Evolutionary conservation across 176 grass and related monocot species (phyloP).

Genomic region (Phoenix dactylifera): DNA sequence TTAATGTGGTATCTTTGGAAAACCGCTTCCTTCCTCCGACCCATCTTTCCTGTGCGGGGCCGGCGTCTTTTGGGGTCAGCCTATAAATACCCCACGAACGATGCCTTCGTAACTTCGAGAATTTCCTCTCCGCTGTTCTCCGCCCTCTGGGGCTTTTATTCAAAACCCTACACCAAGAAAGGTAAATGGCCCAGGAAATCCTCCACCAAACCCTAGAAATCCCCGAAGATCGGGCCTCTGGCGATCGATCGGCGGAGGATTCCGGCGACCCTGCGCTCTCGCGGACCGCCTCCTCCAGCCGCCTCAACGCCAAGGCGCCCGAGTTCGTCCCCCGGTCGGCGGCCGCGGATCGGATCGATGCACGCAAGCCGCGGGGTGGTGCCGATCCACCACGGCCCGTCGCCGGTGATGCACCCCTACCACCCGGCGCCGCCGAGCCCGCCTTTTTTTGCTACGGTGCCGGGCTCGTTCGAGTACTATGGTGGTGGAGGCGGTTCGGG

Average conservation of each 20-base stretch:
- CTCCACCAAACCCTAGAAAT: slow-evolving; percentile 31
- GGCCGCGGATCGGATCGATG: not conserved
- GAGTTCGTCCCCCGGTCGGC: slow-evolving; percentile 77
- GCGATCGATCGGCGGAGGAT: slow-evolving; percentile 4
- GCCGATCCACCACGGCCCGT: not conserved
- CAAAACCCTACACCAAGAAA: slow-evolving; percentile 39
- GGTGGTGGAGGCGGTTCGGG: not conserved
- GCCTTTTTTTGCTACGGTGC: not conserved
- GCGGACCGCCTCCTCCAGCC: slow-evolving; percentile 46
- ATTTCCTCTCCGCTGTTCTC: slow-evolving; percentile 12
- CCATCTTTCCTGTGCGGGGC: too few species aligned
- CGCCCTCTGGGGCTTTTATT: not conserved
- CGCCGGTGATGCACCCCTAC: slow-evolving; percentile 1
- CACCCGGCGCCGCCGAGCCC: slow-evolving; percentile 3
- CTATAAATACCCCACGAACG: not conserved
- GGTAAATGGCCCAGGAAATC: slow-evolving; percentile 46
- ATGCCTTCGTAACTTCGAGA: not conserved
- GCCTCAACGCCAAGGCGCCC: slow-evolving; percentile 79
- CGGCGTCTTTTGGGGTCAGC: too few species aligned
- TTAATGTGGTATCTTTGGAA: too few species aligned
- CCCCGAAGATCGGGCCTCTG: not conserved
- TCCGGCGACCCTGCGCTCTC: slow-evolving; percentile 28
- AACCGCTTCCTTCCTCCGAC: too few species aligned
- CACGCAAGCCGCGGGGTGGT: not conserved
- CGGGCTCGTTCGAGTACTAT: slow-evolving; percentile 7